A percentile compares a stretch with the other conserved stretches of the same genome.
Evolutionary conservation across 805 yeast species (phyloP).

Genomic region (Metschnikowia orientalis): DNA sequence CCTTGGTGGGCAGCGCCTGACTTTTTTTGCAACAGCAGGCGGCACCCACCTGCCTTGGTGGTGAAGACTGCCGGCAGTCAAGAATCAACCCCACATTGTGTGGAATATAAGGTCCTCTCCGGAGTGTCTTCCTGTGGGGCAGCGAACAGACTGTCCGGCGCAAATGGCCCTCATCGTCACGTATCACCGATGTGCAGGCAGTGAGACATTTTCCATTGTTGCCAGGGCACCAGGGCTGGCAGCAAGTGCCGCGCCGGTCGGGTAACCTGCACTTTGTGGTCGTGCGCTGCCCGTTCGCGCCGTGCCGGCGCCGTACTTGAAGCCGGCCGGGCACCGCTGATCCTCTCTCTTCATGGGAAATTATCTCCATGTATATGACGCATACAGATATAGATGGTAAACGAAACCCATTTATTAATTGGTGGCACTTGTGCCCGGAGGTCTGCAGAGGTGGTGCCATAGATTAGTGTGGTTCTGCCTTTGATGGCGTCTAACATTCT

Average conservation of each 20-base stretch:
- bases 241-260: slow-evolving; percentile 5
- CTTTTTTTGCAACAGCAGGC: no score
- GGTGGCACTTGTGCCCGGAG: slow-evolving; percentile 18
- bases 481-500: slow-evolving; percentile 21
- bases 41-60: no score
- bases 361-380: slow-evolving; percentile 39
- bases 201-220: no score
- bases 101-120: no score
- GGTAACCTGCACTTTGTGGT: slow-evolving; percentile 11
- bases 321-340: background rate
- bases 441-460: slow-evolving; percentile 24
- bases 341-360: slow-evolving; percentile 17
- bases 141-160: no score
- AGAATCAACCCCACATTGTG: no score
- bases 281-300: slow-evolving; percentile 3
- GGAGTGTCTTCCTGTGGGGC: no score
- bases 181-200: no score
- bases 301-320: slow-evolving; percentile 1
- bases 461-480: slow-evolving; percentile 21
- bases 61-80: no score
- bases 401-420: slow-evolving; percentile 36
- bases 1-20: no score
- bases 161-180: no score
- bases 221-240: no score
- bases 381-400: slow-evolving; percentile 34